Evolutionary conservation across 257 asterid species (phyloP), one percentile per base, ranked within the genome.

Genomic region (Coffea canephora): DNA sequence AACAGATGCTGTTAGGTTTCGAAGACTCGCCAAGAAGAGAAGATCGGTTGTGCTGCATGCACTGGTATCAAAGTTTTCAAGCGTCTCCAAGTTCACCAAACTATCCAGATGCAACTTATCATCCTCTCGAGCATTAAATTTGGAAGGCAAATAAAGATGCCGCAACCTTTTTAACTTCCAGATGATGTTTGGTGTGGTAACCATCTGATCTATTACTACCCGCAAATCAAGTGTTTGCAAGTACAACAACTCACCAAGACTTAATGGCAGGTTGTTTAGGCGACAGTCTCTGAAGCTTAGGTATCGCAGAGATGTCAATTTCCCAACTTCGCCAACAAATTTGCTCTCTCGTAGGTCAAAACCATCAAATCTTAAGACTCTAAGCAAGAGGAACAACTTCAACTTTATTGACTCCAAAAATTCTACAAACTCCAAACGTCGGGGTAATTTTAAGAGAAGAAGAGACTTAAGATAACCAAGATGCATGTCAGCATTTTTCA

Each of bases 361-460:
- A 54, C 87, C 84, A 65, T 72, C 80, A 76, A 86, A 76, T 57
- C 73, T 55, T 1, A 89, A 39, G 61, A 89, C 66, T 76, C 85
- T 80, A 27, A 87, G 82, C 34, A 84, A 25, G 68, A 19, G 69
- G 70, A 84, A 79, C 54, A 67, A 15, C 2, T 78, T 48, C 6
- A 85, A 55, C 34, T 73, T 49, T 1, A 73, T 57, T 78, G 61
- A 15, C 18, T 54, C 23, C 61, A 0, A 2, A 54, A 54, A 54
- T 3, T 54, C 21, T 54, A 13, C 61, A 54, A 13, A 54, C 34
- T 4, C 14, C 49, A 11, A 0, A 48, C 23, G n/a, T 49, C n/a
- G 67, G 16, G 7, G 49, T 41, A 10, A 18, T 65, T 45, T 43
- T 13, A 54, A 21, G 61, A 54, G 18, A 13, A 70, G 27, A 66